Base-by-base conservation (phyloP, 768 basidiomycete species). In the Rhizopogon roseolus region DNA sequence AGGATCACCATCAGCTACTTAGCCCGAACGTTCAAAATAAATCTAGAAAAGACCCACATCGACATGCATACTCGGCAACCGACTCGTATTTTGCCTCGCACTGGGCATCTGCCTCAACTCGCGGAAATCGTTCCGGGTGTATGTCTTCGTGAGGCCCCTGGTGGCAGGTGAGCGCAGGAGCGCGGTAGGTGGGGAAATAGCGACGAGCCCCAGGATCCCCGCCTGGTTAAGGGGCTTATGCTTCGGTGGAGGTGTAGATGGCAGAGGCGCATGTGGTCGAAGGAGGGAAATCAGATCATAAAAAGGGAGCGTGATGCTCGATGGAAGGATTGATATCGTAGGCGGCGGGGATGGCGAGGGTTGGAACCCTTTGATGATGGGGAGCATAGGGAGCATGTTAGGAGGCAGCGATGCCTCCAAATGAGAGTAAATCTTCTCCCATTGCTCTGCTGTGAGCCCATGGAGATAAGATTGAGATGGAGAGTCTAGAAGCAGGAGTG, bases 1-100 rank as follows among this genome's bases (percentile, higher is more conserved):
- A 22, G 17, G 19, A 11, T 36, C 13, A 13, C 4, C 1, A 1
- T 36, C 5, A 59, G 63, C 58, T 54, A 43, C 28, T 22, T 3
- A 22, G 22, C 22, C 22, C 22, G 22, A 22, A 10, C 25, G 5
- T 16, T 16, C 6, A 11, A 41, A 28, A 16, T 3, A 17, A 19
- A 34, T 6, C 16, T 29, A 60, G 58, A 68, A 9, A 40, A 62
- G 50, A 77, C 82, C 67, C 70, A 85, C 82, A 64, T 85, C 82
- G 51, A 85, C 90, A 69, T 93, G 91, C 75, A 84, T 85, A 68
- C 91, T 93, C 9, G 91, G 91, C 42, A 93, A 74, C 62, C 91
- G 76, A 69, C 90, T 93, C 52, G 90, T 93, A 62, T 93, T 93
- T 66, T 90, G 80, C 61, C 88, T 80, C 58, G 85, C 80, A 9